phyloP scores from a whole-genome alignment of 2,329 filamentous ascomycete genomes.

The Exophiala xenobiotica region DNA sequence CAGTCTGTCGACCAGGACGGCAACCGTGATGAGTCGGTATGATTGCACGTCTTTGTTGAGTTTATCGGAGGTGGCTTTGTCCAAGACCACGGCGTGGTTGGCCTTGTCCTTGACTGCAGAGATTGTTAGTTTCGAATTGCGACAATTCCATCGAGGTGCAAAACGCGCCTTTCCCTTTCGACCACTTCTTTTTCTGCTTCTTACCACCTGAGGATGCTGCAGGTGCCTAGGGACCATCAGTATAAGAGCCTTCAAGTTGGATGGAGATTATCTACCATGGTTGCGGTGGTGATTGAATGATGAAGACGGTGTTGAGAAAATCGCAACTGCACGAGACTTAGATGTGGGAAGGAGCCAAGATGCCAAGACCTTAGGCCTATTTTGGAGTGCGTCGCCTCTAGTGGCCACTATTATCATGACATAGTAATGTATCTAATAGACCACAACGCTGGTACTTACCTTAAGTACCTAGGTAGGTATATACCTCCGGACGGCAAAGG shows the following conservation, averaged over 20 bases:
- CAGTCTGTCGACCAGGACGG: conserved; percentile 96
- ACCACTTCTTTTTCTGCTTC: conserved; percentile 60
- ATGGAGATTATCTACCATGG: conserved; percentile 19
- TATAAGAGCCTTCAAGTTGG: background rate
- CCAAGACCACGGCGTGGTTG: conserved; percentile 96
- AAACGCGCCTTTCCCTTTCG: conserved; percentile 55
- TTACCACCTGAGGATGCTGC: conserved; percentile 49
- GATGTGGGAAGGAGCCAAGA: no score
- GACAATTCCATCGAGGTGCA: conserved; percentile 1
- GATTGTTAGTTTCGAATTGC: conserved; percentile 4
- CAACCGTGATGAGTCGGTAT: conserved; percentile 98
- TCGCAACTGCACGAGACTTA: background rate
- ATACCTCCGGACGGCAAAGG: no score
- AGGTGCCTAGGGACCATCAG: conserved; percentile 40
- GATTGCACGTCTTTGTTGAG: conserved; percentile 99
- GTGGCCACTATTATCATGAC: no score
- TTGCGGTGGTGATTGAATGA: conserved; percentile 19
- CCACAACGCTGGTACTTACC: no score
- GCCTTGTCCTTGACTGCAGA: conserved; percentile 99
- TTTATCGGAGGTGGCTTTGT: conserved; percentile 96
- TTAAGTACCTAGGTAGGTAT: no score
- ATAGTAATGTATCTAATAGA: no score
- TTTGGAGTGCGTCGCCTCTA: no score
- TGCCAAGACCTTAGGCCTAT: no score
- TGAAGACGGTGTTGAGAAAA: no score